Percentiles rank a stretch among this genome's conserved stretches.
Conservation (phyloP, 1,139 yeast species). For the Lodderomyces margitis region DNA sequence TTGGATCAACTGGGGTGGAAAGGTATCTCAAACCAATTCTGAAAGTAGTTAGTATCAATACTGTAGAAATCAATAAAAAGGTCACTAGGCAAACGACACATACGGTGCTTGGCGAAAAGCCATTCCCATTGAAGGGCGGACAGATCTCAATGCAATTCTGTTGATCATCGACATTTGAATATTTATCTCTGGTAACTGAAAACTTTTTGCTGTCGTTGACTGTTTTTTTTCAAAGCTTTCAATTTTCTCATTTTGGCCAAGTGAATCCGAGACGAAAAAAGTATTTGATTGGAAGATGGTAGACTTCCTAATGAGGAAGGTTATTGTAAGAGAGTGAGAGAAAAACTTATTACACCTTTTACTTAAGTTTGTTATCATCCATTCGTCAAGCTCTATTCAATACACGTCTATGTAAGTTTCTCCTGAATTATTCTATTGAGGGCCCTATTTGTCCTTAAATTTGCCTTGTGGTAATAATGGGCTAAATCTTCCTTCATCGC, state of each 20-base stretch:
- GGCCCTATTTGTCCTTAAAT: conserved; percentile 28
- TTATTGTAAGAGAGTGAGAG: background rate
- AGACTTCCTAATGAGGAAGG: conserved; percentile 35
- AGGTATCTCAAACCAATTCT: conserved; percentile 64
- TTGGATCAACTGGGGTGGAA: conserved; percentile 65
- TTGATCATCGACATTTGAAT: conserved; percentile 41
- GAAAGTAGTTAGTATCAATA: conserved; percentile 8
- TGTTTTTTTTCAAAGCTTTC: conserved; percentile 1
- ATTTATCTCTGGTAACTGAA: conserved; percentile 9
- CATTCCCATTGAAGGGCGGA: conserved; percentile 36
- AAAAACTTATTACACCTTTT: background rate
- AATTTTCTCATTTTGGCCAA: background rate
- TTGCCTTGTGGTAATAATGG: conserved; percentile 28
- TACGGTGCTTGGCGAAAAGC: conserved; percentile 49
- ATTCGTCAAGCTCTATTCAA: background rate
- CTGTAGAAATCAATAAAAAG: background rate
- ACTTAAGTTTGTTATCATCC: background rate
- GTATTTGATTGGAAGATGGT: conserved; percentile 37
- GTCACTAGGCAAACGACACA: conserved; percentile 18
- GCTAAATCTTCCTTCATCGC: conserved; percentile 29
- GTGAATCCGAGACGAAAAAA: conserved; percentile 5
- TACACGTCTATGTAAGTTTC: conserved; percentile 4
- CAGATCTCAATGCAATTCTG: conserved; percentile 48
- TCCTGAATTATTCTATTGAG: conserved; percentile 26
- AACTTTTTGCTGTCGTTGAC: conserved; percentile 10